phyloP scores from a whole-genome alignment of 164 flowering plant genomes.

The Umbellularia californica region DNA sequence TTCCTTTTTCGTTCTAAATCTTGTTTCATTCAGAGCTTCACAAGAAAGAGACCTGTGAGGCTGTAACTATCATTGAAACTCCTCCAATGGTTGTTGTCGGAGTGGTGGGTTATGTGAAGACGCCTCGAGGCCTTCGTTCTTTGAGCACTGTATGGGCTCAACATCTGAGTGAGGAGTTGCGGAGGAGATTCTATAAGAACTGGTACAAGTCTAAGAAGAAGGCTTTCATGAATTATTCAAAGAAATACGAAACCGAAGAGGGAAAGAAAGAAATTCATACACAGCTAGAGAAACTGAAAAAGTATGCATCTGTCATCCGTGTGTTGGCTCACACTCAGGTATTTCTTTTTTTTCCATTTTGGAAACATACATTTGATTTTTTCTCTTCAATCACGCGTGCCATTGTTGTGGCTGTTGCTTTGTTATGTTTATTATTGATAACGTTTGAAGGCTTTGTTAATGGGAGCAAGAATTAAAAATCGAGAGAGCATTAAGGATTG shows the following conservation, averaged over 20 bases:
- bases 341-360: not conserved
- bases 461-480: too few relatives aligned
- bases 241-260: slow-evolving; percentile 61
- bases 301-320: slow-evolving; percentile 62
- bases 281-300: slow-evolving; percentile 77
- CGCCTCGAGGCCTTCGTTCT: slow-evolving; percentile 77
- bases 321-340: slow-evolving; percentile 94
- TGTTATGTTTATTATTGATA: too few relatives aligned
- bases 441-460: too few relatives aligned
- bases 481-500: too few relatives aligned
- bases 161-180: slow-evolving; percentile 75
- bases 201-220: slow-evolving; percentile 91
- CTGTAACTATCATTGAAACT: slow-evolving; percentile 73
- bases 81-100: slow-evolving; percentile 89
- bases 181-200: slow-evolving; percentile 83
- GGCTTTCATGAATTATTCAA: slow-evolving; percentile 81
- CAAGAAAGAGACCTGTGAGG: slow-evolving; percentile 89
- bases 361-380: not conserved
- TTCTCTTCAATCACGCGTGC: not conserved
- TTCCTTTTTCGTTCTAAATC: not conserved
- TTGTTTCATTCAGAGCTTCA: slow-evolving; percentile 52
- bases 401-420: not conserved
- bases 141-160: slow-evolving; percentile 89
- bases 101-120: slow-evolving; percentile 77
- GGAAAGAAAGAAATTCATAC: slow-evolving; percentile 66